Evolutionary conservation across 768 basidiomycete species (phyloP).

Genomic region (Mycena vitilis): DNA sequence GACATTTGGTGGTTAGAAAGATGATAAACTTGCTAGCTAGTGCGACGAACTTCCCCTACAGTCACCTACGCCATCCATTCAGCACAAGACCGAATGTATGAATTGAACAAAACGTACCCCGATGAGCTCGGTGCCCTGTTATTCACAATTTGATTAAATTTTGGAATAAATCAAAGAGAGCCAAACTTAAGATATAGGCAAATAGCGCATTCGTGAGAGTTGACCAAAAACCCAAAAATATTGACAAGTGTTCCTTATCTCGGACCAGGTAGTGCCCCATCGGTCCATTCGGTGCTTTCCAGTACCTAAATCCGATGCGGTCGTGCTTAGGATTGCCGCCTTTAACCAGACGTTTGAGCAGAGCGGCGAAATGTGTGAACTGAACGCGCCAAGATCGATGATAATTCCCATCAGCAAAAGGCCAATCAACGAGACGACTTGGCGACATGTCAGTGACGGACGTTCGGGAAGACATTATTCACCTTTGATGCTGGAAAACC

Average conservation of each 20-base stretch:
- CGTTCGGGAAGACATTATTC: neutral
- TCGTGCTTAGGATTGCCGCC: slow-evolving; percentile 60
- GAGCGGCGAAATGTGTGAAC: slow-evolving; percentile 46
- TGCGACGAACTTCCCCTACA: slow-evolving; percentile 54
- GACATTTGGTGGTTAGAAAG: slow-evolving; percentile 3
- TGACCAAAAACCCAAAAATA: slow-evolving; percentile 79
- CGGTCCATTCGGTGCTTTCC: slow-evolving; percentile 62
- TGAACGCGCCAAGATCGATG: slow-evolving; percentile 67
- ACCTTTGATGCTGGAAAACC: slow-evolving; percentile 79
- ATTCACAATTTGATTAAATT: neutral
- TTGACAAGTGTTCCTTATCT: slow-evolving; percentile 58
- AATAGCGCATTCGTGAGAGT: slow-evolving; percentile 80
- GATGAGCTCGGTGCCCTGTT: slow-evolving; percentile 75
- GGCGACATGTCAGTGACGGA: neutral
- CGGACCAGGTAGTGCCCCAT: slow-evolving; percentile 65
- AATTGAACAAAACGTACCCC: slow-evolving; percentile 60
- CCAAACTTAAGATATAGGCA: slow-evolving; percentile 59
- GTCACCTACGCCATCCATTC: slow-evolving; percentile 45
- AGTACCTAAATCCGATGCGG: slow-evolving; percentile 62
- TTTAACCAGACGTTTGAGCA: slow-evolving; percentile 50
- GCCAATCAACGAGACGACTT: slow-evolving; percentile 60
- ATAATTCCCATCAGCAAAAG: slow-evolving; percentile 70
- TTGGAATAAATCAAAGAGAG: neutral
- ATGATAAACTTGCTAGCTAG: slow-evolving; percentile 1
- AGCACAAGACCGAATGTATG: neutral